phyloP scores from a whole-genome alignment of 2,329 filamentous ascomycete genomes.

The Cytospora piceae region DNA sequence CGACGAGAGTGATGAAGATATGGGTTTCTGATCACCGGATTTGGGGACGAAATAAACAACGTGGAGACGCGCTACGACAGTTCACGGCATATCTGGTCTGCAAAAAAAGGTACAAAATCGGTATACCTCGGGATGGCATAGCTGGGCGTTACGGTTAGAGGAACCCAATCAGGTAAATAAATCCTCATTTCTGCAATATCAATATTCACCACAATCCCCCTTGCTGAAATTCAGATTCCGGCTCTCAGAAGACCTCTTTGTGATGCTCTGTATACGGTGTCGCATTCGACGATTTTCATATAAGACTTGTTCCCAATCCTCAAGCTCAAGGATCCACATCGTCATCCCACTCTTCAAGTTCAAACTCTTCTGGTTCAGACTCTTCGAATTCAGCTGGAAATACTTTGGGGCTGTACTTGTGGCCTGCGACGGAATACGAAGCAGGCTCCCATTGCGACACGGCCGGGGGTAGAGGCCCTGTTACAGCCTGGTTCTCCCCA shows the following conservation, averaged over 20 bases:
- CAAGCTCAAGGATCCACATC: neutral
- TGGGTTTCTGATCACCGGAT: constrained; percentile 42
- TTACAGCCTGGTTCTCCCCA: neutral
- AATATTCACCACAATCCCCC: neutral
- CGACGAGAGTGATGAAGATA: constrained; percentile 59
- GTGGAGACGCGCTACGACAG: constrained; percentile 13
- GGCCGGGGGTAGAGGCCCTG: neutral
- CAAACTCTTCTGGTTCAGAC: neutral
- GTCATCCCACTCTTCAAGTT: neutral
- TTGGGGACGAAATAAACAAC: neutral
- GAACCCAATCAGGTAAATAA: constrained; percentile 21
- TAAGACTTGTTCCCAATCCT: neutral
- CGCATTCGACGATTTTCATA: neutral
- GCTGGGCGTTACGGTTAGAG: constrained; percentile 28
- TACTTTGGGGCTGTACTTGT: constrained; percentile 4
- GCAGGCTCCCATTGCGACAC: neutral
- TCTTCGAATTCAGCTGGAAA: neutral
- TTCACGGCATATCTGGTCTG: constrained; percentile 11
- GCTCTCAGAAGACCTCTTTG: neutral
- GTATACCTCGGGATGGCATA: constrained; percentile 22
- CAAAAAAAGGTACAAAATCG: neutral
- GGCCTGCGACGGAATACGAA: neutral
- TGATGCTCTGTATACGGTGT: neutral
- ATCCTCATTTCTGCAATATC: neutral
- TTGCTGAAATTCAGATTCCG: neutral